Percentiles rank a stretch among this genome's conserved stretches.
Evolutionary conservation across 1,284 basidiomycete genomes (phyloP).

Genomic region (Ceratorhiza oryzae-sativae): DNA sequence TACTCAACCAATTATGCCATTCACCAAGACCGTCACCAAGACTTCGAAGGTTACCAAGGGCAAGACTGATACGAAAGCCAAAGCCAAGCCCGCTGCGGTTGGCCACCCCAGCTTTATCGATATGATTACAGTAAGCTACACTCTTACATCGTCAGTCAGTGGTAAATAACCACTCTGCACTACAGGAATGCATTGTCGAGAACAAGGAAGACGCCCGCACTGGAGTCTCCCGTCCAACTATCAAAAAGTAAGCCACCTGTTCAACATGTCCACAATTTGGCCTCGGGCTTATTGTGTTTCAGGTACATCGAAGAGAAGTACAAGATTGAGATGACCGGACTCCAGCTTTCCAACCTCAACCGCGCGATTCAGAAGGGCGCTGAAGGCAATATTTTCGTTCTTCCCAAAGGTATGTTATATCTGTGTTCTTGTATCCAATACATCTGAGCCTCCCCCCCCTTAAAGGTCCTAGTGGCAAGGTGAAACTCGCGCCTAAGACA

Average conservation of each 20-base stretch:
- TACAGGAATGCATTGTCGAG: conserved; percentile 41
- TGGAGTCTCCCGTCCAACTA: conserved; percentile 41
- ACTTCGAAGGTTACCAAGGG: conserved; percentile 40
- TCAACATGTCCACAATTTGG: not conserved
- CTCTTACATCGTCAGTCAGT: not conserved
- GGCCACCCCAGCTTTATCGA: conserved; percentile 42
- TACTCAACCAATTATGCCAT: conserved; percentile 3
- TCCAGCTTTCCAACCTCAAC: conserved; percentile 38
- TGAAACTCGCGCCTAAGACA: conserved; percentile 43
- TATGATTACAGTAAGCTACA: conserved; percentile 41
- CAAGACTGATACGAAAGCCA: conserved; percentile 37
- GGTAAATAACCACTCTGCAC: not conserved
- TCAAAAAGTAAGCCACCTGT: conserved; percentile 41
- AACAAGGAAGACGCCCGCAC: conserved; percentile 41
- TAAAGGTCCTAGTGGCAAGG: conserved; percentile 42
- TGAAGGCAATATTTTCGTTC: conserved; percentile 36
- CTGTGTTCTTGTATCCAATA: not conserved
- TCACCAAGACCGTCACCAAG: conserved; percentile 38
- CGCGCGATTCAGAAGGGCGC: conserved; percentile 40
- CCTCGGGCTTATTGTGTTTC: conserved; percentile 2
- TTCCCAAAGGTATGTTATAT: conserved; percentile 41
- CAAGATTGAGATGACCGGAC: conserved; percentile 36
- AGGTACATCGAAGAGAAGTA: conserved; percentile 42
- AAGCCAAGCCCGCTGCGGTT: conserved; percentile 36
- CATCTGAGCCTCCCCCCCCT: not conserved